Percentiles rank a stretch among this genome's conserved stretches.
Evolutionary conservation across 2,329 filamentous ascomycete species (phyloP).

Genomic region (Aspergillus quadricinctus): DNA sequence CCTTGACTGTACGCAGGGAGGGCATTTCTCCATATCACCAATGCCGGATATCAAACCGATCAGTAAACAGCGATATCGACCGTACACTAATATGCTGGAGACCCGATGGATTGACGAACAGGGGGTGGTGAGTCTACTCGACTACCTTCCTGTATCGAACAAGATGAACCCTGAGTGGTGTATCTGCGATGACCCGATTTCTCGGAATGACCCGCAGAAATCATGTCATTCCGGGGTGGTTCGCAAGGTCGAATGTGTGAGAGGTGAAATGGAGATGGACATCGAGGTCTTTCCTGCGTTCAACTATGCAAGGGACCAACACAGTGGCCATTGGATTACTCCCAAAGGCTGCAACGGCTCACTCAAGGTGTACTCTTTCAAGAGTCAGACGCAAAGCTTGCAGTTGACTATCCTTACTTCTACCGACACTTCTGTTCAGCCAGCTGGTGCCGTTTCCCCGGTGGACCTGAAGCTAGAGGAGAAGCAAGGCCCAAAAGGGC

Average conservation of each 20-base stretch:
- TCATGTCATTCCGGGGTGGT: slow-evolving; percentile 47
- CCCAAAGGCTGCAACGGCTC: slow-evolving; percentile 33
- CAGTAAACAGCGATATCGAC: slow-evolving; percentile 73
- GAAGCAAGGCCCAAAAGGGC: slow-evolving; percentile 52
- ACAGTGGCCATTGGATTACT: slow-evolving; percentile 36
- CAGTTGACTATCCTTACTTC: slow-evolving; percentile 67
- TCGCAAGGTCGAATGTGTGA: slow-evolving; percentile 66
- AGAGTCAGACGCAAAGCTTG: slow-evolving; percentile 54
- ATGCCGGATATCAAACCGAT: slow-evolving; percentile 44
- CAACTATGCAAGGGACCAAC: slow-evolving; percentile 62
- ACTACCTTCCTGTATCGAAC: slow-evolving; percentile 70
- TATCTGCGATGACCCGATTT: slow-evolving; percentile 29
- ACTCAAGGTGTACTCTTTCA: slow-evolving; percentile 50
- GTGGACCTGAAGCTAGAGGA: slow-evolving; percentile 54
- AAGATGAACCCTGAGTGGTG: slow-evolving; percentile 37
- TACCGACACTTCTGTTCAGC: slow-evolving; percentile 42
- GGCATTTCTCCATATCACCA: slow-evolving; percentile 62
- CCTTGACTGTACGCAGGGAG: slow-evolving; percentile 69
- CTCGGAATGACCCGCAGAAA: slow-evolving; percentile 21
- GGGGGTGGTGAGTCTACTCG: slow-evolving; percentile 67
- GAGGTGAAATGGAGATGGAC: slow-evolving; percentile 61
- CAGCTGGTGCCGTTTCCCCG: slow-evolving; percentile 42
- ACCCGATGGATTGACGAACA: slow-evolving; percentile 74
- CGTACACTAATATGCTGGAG: slow-evolving; percentile 69
- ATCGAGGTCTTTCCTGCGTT: slow-evolving; percentile 70